These are phyloP conservation scores for Globisporangium perplexum DNA, from an alignment of 352 stramenopile genomes.

Conservation along the genomic window DNA sequence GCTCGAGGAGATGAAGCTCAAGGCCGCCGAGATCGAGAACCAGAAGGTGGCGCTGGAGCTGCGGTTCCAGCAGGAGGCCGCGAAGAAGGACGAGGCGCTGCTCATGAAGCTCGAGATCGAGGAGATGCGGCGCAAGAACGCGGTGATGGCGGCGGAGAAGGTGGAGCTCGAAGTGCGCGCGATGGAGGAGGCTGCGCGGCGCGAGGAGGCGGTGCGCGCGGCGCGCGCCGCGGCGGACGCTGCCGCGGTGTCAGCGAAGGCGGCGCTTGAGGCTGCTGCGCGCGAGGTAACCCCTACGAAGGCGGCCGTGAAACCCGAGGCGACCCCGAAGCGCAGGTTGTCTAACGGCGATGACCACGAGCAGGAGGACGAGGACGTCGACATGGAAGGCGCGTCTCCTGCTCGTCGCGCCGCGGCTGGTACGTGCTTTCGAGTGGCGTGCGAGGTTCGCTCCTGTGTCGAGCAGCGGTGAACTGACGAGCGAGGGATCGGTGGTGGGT, in stretches of 20 bases:
- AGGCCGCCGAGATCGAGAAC: constrained; percentile 22
- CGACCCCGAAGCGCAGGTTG: constrained; percentile 37
- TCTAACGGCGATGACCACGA: constrained; percentile 18
- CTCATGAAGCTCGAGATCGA: constrained; percentile 35
- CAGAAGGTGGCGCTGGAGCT: constrained; percentile 38
- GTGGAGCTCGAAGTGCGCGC: constrained; percentile 33
- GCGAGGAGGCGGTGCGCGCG: constrained; percentile 58
- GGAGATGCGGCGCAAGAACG: constrained; percentile 41
- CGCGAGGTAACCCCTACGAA: constrained; percentile 24
- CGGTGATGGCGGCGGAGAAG: constrained; percentile 45
- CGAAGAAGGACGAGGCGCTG: constrained; percentile 28
- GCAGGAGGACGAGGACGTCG: constrained; percentile 41
- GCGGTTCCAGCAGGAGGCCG: constrained; percentile 26
- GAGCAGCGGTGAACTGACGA: constrained; percentile 8
- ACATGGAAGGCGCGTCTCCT: constrained; percentile 49
- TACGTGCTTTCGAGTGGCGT: constrained; percentile 22
- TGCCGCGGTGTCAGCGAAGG: constrained; percentile 59
- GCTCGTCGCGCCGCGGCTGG: constrained; percentile 18
- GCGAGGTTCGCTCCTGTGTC: constrained; percentile 1
- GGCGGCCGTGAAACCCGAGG: constrained; percentile 19
- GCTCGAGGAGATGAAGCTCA: constrained; percentile 50
- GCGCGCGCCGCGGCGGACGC: constrained; percentile 55
- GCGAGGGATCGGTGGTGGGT: constrained; percentile 14
- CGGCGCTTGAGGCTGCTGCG: constrained; percentile 57
- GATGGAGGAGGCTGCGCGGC: constrained; percentile 32